These are phyloP conservation scores for Linnemannia zychae DNA, from an alignment of 192 early-diverging fungal species.

Conservation along the genomic window DNA sequence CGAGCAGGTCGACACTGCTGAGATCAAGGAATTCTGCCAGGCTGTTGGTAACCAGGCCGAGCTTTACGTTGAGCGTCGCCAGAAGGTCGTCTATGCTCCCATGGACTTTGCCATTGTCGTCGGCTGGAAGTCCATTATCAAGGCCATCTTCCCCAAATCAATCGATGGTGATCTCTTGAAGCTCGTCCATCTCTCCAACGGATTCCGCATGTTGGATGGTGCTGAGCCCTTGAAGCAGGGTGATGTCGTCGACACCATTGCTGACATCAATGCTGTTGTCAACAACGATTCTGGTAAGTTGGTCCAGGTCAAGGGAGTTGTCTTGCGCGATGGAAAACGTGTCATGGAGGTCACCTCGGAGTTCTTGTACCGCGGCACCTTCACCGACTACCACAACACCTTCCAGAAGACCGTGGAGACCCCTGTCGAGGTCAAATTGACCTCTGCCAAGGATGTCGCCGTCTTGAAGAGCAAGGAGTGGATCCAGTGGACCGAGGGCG, in stretches of 20 bases:
- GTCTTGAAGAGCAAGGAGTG: conserved; percentile 93
- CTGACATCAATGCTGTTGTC: conserved; percentile 86
- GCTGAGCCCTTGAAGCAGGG: conserved; percentile 81
- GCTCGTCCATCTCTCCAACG: conserved; percentile 95
- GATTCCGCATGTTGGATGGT: conserved; percentile 87
- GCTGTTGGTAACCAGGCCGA: conserved; percentile 82
- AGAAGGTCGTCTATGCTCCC: conserved; percentile 79
- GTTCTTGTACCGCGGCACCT: conserved; percentile 95
- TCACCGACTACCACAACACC: conserved; percentile 89
- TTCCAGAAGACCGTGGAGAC: conserved; percentile 89
- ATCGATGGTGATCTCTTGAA: conserved; percentile 94
- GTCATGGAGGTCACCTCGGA: conserved; percentile 89
- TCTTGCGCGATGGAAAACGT: conserved; percentile 79
- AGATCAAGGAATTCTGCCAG: conserved; percentile 82
- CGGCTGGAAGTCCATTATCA: conserved; percentile 91
- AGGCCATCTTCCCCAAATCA: conserved; percentile 92
- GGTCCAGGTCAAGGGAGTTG: conserved; percentile 88
- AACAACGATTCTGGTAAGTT: conserved; percentile 94
- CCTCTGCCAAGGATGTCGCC: conserved; percentile 86
- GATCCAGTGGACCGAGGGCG: conserved; percentile 81
- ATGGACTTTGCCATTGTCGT: conserved; percentile 97
- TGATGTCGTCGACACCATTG: conserved; percentile 87
- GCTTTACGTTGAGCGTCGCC: conserved; percentile 77
- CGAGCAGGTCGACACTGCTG: conserved; percentile 69
- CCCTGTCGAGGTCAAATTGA: conserved; percentile 79